A percentile compares a stretch with the other conserved stretches of the same genome.
These are phyloP conservation scores for Fusarium sp. DNA, from an alignment of 2,329 filamentous ascomycete genomes.

Conservation along the genomic window DNA sequence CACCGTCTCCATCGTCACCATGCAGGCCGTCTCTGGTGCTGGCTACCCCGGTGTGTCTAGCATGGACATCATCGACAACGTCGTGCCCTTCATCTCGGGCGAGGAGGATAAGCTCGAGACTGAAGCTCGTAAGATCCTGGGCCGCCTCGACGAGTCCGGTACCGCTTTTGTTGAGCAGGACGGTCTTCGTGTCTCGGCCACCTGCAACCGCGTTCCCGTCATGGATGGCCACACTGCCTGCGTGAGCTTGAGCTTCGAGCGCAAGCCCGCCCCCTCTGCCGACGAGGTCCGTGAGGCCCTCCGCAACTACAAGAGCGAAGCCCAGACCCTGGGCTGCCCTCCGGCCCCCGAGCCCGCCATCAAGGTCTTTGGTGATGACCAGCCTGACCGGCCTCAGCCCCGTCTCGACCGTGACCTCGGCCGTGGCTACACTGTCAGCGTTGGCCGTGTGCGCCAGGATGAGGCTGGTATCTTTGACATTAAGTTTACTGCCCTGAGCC, in stretches of 20 bases:
- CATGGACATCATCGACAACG: conserved; percentile 97
- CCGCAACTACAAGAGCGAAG: conserved; percentile 84
- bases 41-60: conserved; percentile 90
- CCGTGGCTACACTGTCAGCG: conserved; percentile 89
- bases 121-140: conserved; percentile 95
- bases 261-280: conserved; percentile 77
- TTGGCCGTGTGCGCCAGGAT: conserved; percentile 88
- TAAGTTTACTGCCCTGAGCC: conserved; percentile 93
- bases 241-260: conserved; percentile 85
- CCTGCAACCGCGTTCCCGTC: conserved; percentile 95
- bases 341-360: conserved; percentile 87
- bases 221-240: conserved; percentile 97
- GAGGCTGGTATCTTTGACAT: conserved; percentile 92
- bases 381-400: conserved; percentile 90
- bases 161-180: conserved; percentile 83
- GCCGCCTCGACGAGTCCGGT: conserved; percentile 75
- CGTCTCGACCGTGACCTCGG: conserved; percentile 88
- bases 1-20: conserved; percentile 82
- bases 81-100: conserved; percentile 91
- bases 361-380: conserved; percentile 79
- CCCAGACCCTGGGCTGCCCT: conserved; percentile 84
- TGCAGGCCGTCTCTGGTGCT: conserved; percentile 94
- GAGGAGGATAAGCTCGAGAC: conserved; percentile 98
- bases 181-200: conserved; percentile 81
- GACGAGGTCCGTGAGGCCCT: conserved; percentile 84